These are phyloP conservation scores for Xylaria sp. DNA, from an alignment of 2,329 filamentous ascomycete genomes.

Conservation along the genomic window DNA sequence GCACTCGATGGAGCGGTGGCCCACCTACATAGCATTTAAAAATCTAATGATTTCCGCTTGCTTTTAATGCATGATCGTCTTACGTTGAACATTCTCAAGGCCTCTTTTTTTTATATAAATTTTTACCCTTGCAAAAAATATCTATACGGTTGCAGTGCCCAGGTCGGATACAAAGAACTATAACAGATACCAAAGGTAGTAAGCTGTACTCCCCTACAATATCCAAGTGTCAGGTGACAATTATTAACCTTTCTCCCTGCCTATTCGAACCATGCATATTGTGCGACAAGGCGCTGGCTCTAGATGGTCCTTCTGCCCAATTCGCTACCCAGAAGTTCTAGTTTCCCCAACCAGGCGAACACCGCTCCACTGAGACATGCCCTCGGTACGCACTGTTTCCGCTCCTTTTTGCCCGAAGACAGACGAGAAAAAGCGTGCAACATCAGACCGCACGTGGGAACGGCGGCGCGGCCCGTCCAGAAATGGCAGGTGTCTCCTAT, in stretches of 20 bases:
- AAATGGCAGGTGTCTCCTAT: slow-evolving; percentile 26
- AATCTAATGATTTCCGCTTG: slow-evolving; percentile 9
- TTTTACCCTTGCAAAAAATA: too few species aligned
- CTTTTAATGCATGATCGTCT: neutral
- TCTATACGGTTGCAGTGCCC: neutral
- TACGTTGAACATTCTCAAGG: neutral
- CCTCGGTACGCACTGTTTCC: neutral
- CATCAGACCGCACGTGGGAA: slow-evolving; percentile 20
- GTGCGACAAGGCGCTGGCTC: neutral
- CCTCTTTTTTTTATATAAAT: too few species aligned
- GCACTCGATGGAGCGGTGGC: slow-evolving; percentile 18
- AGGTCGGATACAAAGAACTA: neutral
- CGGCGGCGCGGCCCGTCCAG: slow-evolving; percentile 22
- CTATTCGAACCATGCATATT: neutral
- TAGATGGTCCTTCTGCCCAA: neutral
- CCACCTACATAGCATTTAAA: slow-evolving; percentile 33
- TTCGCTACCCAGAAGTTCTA: slow-evolving; percentile 11
- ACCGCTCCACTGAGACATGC: slow-evolving; percentile 15
- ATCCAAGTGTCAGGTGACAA: too few species aligned
- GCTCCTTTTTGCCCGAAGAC: neutral
- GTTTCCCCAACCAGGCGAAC: neutral
- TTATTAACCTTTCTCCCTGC: neutral
- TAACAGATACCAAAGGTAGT: neutral
- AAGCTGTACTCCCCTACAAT: neutral
- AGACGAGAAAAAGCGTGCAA: neutral